A percentile compares a stretch with the other conserved stretches of the same genome.
Conservation (phyloP, 2,329 filamentous ascomycete genomes). For the Dryadomyces quercivorus region DNA sequence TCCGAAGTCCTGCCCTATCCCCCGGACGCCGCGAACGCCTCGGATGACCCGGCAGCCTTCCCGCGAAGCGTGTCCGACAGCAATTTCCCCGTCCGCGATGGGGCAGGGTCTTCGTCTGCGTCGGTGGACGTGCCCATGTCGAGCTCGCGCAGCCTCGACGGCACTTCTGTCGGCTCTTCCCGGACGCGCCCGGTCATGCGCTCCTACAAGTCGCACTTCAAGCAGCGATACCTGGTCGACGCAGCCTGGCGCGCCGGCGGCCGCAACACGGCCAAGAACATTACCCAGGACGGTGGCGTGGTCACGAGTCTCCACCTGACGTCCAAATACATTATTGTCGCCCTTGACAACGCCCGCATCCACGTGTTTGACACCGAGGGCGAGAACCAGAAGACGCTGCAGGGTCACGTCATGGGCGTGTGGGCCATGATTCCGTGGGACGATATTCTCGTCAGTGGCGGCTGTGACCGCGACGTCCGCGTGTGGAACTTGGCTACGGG, state of each 20-base stretch:
- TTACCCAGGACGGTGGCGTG: conserved; percentile 91
- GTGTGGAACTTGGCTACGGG: conserved; percentile 95
- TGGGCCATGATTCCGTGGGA: conserved; percentile 99
- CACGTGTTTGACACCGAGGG: conserved; percentile 94
- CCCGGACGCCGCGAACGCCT: conserved; percentile 14
- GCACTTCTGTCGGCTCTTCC: conserved; percentile 23
- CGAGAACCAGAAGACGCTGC: conserved; percentile 73
- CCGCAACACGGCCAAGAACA: conserved; percentile 70
- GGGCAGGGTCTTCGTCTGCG: conserved; percentile 32
- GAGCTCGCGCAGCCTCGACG: conserved; percentile 44
- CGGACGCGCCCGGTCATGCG: conserved; percentile 49
- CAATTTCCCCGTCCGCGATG: conserved; percentile 16
- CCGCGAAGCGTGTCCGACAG: conserved; percentile 22
- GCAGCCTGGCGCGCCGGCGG: conserved; percentile 93
- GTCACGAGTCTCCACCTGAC: conserved; percentile 93
- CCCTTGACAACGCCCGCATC: conserved; percentile 95
- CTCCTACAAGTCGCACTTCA: conserved; percentile 94
- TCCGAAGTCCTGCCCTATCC: conserved; percentile 34
- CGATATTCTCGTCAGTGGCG: conserved; percentile 87
- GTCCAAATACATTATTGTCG: conserved; percentile 92
- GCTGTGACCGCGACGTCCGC: conserved; percentile 89
- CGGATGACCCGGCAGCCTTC: conserved; percentile 19
- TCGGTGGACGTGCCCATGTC: conserved; percentile 23
- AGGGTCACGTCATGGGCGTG: conserved; percentile 97
- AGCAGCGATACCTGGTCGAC: conserved; percentile 92